A percentile compares a stretch with the other conserved stretches of the same genome.
phyloP scores from a whole-genome alignment of 129 eudicot genomes.

The Oenanthe sinensis region DNA sequence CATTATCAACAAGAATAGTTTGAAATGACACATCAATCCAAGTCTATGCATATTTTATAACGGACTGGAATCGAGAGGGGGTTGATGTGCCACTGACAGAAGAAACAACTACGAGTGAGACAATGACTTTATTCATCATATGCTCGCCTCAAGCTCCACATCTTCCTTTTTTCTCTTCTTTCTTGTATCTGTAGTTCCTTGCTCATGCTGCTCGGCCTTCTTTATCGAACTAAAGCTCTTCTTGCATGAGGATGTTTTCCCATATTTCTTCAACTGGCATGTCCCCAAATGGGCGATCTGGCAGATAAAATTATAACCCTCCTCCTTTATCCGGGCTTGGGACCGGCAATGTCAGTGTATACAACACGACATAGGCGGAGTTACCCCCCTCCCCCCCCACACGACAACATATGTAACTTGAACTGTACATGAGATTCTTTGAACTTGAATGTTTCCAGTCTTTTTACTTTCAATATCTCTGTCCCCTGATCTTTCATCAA shows the following conservation, averaged over 20 bases:
- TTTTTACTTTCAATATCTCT: too few relatives aligned
- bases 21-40: neutral
- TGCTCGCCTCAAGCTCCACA: conserved; percentile 20
- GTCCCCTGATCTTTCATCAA: too few relatives aligned
- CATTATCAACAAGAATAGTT: neutral
- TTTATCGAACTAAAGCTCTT: conserved; percentile 74
- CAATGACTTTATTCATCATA: conserved; percentile 16
- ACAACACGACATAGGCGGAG: too few relatives aligned
- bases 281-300: too few relatives aligned
- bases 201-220: conserved; percentile 47
- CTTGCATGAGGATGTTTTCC: conserved; percentile 78
- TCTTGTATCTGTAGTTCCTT: conserved; percentile 9
- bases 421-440: too few relatives aligned
- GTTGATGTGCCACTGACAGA: neutral
- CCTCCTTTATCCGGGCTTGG: too few relatives aligned
- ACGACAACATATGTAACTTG: too few relatives aligned
- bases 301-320: too few relatives aligned
- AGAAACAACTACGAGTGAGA: neutral
- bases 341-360: too few relatives aligned
- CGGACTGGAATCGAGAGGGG: neutral
- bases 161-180: conserved; percentile 49
- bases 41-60: neutral
- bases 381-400: too few relatives aligned
- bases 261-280: conserved; percentile 27
- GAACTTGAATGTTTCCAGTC: too few relatives aligned